Evolutionary conservation across 2,329 filamentous ascomycete genomes (phyloP), one percentile per base, ranked within the genome.

Genomic region (Talaromyces marneffei): DNA sequence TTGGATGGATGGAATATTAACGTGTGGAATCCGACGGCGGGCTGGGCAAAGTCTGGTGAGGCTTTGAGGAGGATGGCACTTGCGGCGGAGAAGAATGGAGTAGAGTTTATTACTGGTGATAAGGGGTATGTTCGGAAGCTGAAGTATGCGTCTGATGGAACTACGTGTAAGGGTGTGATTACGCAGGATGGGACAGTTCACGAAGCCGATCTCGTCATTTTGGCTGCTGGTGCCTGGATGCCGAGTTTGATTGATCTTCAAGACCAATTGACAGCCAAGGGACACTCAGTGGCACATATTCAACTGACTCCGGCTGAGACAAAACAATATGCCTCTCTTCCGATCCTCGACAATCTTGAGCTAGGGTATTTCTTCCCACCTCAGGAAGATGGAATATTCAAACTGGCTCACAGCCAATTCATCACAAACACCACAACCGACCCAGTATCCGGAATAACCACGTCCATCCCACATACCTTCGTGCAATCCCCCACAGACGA

Each of bases 331-430:
- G 70, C 76, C 40, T 65, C 78, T 20, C 77, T 84, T 39, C 85
- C 85, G 0, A 82, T 80, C 79, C 0, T 79, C 79, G 14, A 80
- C 81, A 8, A 65, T 27, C 46, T 61, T 7, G 59, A 61, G 42
- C 8, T 57, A 27, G 54, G 59, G 2, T 61, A 61, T 25, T 61
- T 61, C 54, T 61, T 61, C 37, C 59, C 59, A 14, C 53, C 59
- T 4, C 59, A 53, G 27, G 25, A 70, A 3, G 74, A 80, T 33
- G 79, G 81, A 1, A 74, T 82, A 2, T 77, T 87, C 62, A 87
- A 87, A 69, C 85, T 86, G 74, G 86, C 85, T 62, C 84, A 84
- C 67, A 78, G 85, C 55, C 78, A 80, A 20, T 84, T 83, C 59
- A 83, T 87, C 67, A 83, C 79, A 42, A 86, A 86, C 67, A 82